Percentiles rank a stretch among this genome's conserved stretches.
These are phyloP conservation scores for Aspergillus jensenii DNA, from an alignment of 2,329 filamentous ascomycete genomes.

Conservation along the genomic window DNA sequence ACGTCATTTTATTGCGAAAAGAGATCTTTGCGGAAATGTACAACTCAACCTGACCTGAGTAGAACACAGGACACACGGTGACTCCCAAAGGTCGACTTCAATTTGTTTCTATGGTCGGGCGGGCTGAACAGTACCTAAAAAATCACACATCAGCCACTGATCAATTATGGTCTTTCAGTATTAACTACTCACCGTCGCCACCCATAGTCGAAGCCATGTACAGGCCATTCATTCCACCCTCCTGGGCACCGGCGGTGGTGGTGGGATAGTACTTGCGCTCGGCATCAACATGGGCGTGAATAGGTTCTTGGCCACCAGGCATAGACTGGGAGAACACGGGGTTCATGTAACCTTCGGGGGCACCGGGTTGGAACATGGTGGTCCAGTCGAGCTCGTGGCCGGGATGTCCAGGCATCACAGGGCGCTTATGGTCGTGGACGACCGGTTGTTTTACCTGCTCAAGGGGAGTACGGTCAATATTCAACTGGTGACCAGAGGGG, in stretches of 20 bases:
- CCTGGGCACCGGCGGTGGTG: slow-evolving; percentile 42
- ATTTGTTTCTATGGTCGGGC: slow-evolving; percentile 51
- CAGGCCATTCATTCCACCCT: slow-evolving; percentile 47
- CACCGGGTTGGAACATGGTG: slow-evolving; percentile 74
- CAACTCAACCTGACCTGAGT: background rate
- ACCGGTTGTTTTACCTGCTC: slow-evolving; percentile 45
- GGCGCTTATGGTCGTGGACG: slow-evolving; percentile 42
- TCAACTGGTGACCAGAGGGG: slow-evolving; percentile 42
- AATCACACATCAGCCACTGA: background rate
- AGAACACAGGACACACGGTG: background rate
- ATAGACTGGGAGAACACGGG: slow-evolving; percentile 64
- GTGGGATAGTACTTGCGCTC: slow-evolving; percentile 55
- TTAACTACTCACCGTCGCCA: slow-evolving; percentile 44
- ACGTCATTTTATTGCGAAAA: background rate
- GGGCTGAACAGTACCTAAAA: slow-evolving; percentile 55
- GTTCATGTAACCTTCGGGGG: slow-evolving; percentile 65
- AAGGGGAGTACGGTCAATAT: slow-evolving; percentile 44
- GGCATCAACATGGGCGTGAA: slow-evolving; percentile 64
- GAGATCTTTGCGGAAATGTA: background rate
- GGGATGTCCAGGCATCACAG: slow-evolving; percentile 61
- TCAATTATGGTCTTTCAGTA: background rate
- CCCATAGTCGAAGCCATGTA: slow-evolving; percentile 50
- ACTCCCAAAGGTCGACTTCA: slow-evolving; percentile 1
- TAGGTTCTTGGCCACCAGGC: slow-evolving; percentile 68
- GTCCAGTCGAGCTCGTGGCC: slow-evolving; percentile 70